phyloP scores from a whole-genome alignment of 169 alveolate species.

The Plasmodium malariae region DNA sequence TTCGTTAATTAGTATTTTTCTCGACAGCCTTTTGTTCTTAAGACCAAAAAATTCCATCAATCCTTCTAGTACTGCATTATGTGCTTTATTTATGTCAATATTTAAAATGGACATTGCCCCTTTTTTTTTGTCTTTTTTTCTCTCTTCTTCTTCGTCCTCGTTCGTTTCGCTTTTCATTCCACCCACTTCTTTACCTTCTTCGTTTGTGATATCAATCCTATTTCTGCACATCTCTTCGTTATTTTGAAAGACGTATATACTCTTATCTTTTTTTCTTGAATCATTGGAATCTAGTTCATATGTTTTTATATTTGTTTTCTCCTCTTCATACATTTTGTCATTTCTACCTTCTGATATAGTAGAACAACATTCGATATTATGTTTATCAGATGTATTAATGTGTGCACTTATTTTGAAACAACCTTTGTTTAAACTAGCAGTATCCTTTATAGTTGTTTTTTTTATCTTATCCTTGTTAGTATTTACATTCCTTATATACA shows the following conservation, averaged over 20 bases:
- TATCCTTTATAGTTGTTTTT: neutral
- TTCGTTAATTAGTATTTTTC: constrained; percentile 46
- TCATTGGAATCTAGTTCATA: neutral
- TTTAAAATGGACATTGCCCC: constrained; percentile 41
- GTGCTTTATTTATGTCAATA: constrained; percentile 34
- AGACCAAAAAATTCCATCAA: constrained; percentile 63
- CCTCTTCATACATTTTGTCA: neutral
- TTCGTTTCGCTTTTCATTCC: no score
- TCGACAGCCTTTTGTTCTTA: constrained; percentile 32
- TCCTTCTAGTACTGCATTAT: constrained; percentile 41
- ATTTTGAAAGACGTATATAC: neutral
- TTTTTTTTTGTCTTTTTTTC: neutral
- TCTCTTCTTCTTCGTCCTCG: neutral
- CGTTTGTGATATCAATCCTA: neutral
- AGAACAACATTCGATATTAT: neutral
- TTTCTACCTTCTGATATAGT: neutral
- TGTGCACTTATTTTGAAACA: neutral
- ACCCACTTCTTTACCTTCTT: neutral
- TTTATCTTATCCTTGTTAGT: neutral
- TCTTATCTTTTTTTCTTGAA: neutral
- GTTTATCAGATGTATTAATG: neutral
- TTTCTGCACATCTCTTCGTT: neutral
- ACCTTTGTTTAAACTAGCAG: neutral
- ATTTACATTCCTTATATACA: neutral
- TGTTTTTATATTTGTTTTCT: neutral